Evolutionary conservation across 257 asterid genomes (phyloP), one percentile per base, ranked within the genome.

Genomic region (Cinchona pubescens): DNA sequence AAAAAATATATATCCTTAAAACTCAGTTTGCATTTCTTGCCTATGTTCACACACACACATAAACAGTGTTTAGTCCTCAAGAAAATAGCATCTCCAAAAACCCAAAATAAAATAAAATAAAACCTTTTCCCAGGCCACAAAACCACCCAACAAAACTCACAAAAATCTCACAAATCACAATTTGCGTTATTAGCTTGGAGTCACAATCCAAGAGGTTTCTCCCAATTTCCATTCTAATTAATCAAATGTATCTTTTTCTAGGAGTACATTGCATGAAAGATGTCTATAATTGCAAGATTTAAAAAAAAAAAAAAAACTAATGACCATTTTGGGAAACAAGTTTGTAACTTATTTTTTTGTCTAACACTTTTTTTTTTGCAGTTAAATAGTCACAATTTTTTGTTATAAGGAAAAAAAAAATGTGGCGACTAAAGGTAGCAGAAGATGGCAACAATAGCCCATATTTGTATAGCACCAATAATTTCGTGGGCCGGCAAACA

Each of bases 341-440:
- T n/a, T n/a, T n/a, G n/a, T n/a, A n/a, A n/a, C n/a, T n/a, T n/a
- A n/a, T n/a, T n/a, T 46, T 15, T 46, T 6, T 29, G 30, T 14
- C 3, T 61, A 14, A 8, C 40, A 32, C 30, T 14, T 49, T 49
- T 7, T n/a, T 29, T 11, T 35, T 4, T 61, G n/a, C 67, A 30
- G 42, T 16, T 21, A 49, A 30, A 61, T 25, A 23, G 61, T 7
- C 62, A 9, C 9, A 0, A 2, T 48, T 21, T 55, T 35, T 51
- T 21, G 59, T 51, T 51, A 12, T 23, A n/a, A 32, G 65, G 65
- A 69, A 66, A 30, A 30, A 11, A 30, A 82, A 59, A 29, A 90
- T 90, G 96, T 90, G 96, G 96, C 88, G 73, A 63, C 79, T 90
- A 67, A 87, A 82, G 79, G 76, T 83, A 69, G 96, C 88, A 0